A percentile compares a stretch with the other conserved stretches of the same genome.
phyloP scores from a whole-genome alignment of 495 filamentous ascomycete species.

The Cudoniella acicularis region DNA sequence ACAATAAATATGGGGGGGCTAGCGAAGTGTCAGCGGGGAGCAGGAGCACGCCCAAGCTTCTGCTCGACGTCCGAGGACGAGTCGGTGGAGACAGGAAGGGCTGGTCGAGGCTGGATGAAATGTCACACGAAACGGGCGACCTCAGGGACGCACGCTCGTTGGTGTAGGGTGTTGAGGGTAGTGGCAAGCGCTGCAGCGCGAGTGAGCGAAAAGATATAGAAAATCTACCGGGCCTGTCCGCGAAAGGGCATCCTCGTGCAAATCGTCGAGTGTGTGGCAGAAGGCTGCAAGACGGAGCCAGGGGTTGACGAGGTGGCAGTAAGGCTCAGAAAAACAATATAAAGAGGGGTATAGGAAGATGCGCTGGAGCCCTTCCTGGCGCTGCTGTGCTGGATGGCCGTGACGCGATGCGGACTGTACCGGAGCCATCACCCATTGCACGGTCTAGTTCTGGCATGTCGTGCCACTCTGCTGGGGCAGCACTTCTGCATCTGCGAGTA shows the following conservation, averaged over 20 bases:
- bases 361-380: background rate
- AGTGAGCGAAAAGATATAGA: slow-evolving; percentile 18
- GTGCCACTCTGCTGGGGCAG: background rate
- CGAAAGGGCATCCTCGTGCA: slow-evolving; percentile 12
- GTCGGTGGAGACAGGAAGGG: background rate
- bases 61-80: background rate
- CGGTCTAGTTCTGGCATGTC: background rate
- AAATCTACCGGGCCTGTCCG: slow-evolving; percentile 1
- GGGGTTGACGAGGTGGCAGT: slow-evolving; percentile 7
- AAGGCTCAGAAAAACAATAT: slow-evolving; percentile 8
- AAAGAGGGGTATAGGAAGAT: background rate
- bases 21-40: background rate
- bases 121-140: background rate
- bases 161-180: background rate
- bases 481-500: too few relatives aligned
- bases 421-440: background rate
- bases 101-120: background rate
- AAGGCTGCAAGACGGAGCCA: slow-evolving; percentile 12
- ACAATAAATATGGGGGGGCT: background rate
- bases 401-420: slow-evolving; percentile 1
- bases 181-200: background rate
- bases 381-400: slow-evolving; percentile 3
- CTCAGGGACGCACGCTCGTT: background rate
- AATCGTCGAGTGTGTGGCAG: slow-evolving; percentile 18
- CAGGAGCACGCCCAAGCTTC: background rate